Evolutionary conservation across 306 rosid genomes (phyloP).

Genomic region (Vigna hirtella): DNA sequence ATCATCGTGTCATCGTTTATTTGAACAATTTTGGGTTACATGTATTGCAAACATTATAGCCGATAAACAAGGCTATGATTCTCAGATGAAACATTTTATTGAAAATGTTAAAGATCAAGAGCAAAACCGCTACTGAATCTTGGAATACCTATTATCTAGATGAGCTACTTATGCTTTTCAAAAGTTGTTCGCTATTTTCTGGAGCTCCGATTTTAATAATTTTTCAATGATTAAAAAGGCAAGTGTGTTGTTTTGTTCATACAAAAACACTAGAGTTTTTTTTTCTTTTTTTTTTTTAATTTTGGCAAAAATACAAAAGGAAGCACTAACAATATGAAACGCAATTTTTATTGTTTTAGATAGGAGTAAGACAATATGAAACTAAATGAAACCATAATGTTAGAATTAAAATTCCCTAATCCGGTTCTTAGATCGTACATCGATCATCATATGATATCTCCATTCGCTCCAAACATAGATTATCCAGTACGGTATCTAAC

Average conservation of each 20-base stretch:
- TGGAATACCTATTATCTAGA: neutral
- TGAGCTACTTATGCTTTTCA: conserved; percentile 3
- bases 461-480: conserved; percentile 23
- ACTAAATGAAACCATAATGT: neutral
- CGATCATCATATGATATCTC: neutral
- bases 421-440: neutral
- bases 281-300: neutral
- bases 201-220: neutral
- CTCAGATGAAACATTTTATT: conserved; percentile 23
- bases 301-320: neutral
- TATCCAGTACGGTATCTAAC: conserved; percentile 28
- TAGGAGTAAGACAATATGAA: neutral
- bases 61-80: conserved; percentile 18
- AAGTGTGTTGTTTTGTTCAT: neutral
- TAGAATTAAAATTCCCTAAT: neutral
- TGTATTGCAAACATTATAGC: conserved; percentile 27
- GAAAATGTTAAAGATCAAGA: conserved; percentile 27
- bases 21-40: conserved; percentile 27
- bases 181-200: neutral
- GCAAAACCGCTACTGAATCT: neutral
- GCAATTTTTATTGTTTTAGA: neutral
- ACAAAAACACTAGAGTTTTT: neutral
- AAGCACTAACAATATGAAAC: neutral
- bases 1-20: conserved; percentile 1
- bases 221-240: conserved; percentile 8